A percentile compares a stretch with the other conserved stretches of the same genome.
These are phyloP conservation scores for Camelina sativa DNA, from an alignment of 345 rosid species.

Conservation along the genomic window DNA sequence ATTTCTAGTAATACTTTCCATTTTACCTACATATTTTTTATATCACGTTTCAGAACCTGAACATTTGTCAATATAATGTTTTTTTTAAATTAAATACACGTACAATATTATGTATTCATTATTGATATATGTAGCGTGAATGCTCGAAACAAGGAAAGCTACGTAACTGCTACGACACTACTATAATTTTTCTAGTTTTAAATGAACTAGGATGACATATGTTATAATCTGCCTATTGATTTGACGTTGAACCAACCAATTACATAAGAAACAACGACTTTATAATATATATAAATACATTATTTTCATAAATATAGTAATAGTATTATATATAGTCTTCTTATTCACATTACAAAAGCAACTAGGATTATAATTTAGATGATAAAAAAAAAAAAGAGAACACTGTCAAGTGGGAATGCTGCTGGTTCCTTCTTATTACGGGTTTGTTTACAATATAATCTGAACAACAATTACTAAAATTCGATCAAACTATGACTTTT, in stretches of 20 bases:
- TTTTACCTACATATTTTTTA: not conserved
- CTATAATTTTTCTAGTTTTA: not conserved
- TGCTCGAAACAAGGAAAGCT: conserved; percentile 39
- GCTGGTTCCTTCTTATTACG: conserved; percentile 20
- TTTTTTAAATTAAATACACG: not conserved
- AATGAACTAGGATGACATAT: conserved; percentile 16
- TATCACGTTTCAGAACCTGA: conserved; percentile 20
- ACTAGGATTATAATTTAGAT: too few relatives aligned
- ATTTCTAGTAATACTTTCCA: not conserved
- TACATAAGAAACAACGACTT: conserved; percentile 25
- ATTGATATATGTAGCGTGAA: conserved; percentile 30
- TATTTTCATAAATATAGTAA: not conserved
- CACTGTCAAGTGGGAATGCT: not conserved
- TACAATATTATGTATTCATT: not conserved
- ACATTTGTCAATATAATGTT: not conserved
- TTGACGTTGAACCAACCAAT: conserved; percentile 42
- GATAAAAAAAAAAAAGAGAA: not conserved
- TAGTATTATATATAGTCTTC: conserved; percentile 1
- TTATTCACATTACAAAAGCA: not conserved
- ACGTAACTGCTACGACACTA: conserved; percentile 40
- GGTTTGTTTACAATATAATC: not conserved
- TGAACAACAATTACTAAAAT: not conserved
- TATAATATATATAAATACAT: not conserved
- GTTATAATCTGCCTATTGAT: conserved; percentile 21
- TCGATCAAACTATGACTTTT: conserved; percentile 2